Evolutionary conservation across 2,329 filamentous ascomycete genomes (phyloP).

Genomic region (Phaeoacremonium minimum): DNA sequence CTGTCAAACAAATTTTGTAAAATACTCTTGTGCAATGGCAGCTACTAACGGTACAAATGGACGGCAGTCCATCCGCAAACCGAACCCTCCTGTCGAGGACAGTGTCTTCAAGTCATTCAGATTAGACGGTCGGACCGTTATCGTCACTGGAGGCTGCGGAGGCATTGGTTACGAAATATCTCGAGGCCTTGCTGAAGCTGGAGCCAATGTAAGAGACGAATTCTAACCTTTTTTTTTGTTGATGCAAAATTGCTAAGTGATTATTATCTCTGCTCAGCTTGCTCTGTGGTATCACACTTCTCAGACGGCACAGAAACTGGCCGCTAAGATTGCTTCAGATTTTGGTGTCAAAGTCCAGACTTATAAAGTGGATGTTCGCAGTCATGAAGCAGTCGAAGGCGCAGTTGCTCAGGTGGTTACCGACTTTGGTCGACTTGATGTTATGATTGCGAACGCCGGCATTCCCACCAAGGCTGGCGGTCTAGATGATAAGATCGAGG

Average conservation of each 20-base stretch:
- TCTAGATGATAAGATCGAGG: slow-evolving; percentile 21
- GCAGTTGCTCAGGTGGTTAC: slow-evolving; percentile 19
- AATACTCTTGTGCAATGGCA: no score
- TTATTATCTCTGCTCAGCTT: slow-evolving; percentile 11
- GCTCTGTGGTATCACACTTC: slow-evolving; percentile 16
- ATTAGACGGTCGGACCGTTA: not conserved
- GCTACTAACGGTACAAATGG: slow-evolving; percentile 1
- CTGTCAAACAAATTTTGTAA: no score
- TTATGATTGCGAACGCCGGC: slow-evolving; percentile 28
- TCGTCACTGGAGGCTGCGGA: slow-evolving; percentile 4
- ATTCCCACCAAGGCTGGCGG: slow-evolving; percentile 24
- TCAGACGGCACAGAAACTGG: slow-evolving; percentile 8
- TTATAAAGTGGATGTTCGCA: slow-evolving; percentile 12
- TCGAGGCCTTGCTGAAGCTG: slow-evolving; percentile 5
- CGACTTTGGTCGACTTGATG: slow-evolving; percentile 26
- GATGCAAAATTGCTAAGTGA: no score
- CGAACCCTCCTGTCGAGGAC: slow-evolving; percentile 9
- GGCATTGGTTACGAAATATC: slow-evolving; percentile 4
- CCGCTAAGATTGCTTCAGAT: slow-evolving; percentile 9
- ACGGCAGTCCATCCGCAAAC: slow-evolving; percentile 6
- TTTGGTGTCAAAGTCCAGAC: slow-evolving; percentile 11
- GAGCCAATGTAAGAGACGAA: slow-evolving; percentile 1
- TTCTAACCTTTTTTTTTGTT: no score
- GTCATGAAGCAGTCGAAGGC: slow-evolving; percentile 19
- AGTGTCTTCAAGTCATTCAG: slow-evolving; percentile 9